These are phyloP conservation scores for Neopestalotiopsis rosae DNA, from an alignment of 2,329 filamentous ascomycete genomes.

Conservation along the genomic window DNA sequence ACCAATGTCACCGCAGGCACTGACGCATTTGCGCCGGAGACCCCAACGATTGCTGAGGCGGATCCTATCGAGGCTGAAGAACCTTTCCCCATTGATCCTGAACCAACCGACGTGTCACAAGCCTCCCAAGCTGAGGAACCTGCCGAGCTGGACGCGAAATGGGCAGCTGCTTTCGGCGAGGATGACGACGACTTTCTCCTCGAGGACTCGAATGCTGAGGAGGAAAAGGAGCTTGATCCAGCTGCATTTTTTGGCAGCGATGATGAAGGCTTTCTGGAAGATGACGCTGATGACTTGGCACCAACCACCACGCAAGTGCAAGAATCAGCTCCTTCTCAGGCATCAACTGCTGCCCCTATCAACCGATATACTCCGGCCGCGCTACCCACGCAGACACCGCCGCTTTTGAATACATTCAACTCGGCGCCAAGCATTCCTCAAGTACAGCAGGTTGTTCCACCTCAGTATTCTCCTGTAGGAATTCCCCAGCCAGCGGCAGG, in stretches of 20 bases:
- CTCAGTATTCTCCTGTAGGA: slow-evolving; percentile 35
- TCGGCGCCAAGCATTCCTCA: slow-evolving; percentile 46
- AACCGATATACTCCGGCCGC: slow-evolving; percentile 40
- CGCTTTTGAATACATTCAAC: slow-evolving; percentile 49
- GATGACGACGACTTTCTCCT: slow-evolving; percentile 68
- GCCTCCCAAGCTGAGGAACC: slow-evolving; percentile 36
- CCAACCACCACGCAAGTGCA: slow-evolving; percentile 23
- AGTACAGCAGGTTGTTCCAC: slow-evolving; percentile 30
- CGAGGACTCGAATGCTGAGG: slow-evolving; percentile 57
- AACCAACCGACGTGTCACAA: slow-evolving; percentile 29
- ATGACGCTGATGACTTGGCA: slow-evolving; percentile 41
- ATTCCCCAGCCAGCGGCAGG: slow-evolving; percentile 23
- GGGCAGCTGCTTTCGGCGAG: slow-evolving; percentile 83
- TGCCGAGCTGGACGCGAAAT: slow-evolving; percentile 78
- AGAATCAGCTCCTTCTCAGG: slow-evolving; percentile 30
- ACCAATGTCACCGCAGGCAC: slow-evolving; percentile 15
- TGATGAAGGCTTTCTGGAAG: slow-evolving; percentile 82
- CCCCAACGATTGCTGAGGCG: slow-evolving; percentile 30
- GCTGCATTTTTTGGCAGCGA: slow-evolving; percentile 79
- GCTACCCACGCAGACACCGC: slow-evolving; percentile 29
- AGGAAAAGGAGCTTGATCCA: slow-evolving; percentile 60
- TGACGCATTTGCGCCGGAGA: slow-evolving; percentile 27
- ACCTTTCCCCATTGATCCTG: slow-evolving; percentile 7
- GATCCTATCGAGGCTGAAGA: background rate
- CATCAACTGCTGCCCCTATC: slow-evolving; percentile 33